Evolutionary conservation across 352 stramenopile species (phyloP), one percentile per base, ranked within the genome.

Genomic region (Hyaloperonospora arabidopsidis): DNA sequence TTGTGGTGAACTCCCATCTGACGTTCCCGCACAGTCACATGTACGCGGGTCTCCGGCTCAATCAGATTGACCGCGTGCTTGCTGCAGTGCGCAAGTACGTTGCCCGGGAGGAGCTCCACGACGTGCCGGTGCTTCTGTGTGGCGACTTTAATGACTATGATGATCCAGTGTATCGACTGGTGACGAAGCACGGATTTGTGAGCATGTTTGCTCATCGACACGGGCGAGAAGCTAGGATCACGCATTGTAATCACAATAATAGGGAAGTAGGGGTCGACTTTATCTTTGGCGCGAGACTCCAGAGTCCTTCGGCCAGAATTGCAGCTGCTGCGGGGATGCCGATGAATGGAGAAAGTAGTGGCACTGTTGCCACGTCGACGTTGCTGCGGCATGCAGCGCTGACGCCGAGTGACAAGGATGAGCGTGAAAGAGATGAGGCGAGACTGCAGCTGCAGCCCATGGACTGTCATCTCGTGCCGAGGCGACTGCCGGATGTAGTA

Each of bases 221-320:
- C 61, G 83, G 83, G 0, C 79, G 83, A 32, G 83, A 93, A 49
- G 83, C 83, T 32, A 65, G 79, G 19, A 89, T 93, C 58, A 93
- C 83, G 40, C 83, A 93, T 65, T 90, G 81, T 63, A 93, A 93
- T 57, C 83, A 93, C 61, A 93, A 93, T 67, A 93, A 93, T 65
- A 74, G 76, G 49, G 80, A 93, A 54, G 83, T 93, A 35, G 78
- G 79, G 38, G 83, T 93, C 22, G 83, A 93, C 47, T 93, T 93
- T 53, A 89, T 93, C 59, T 93, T 93, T 48, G 76, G 76, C 0
- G 74, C 78, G 11, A 67, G 82, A 39, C 17, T 87, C 19, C 29
- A 76, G 23, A 66, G 48, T 15, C 23, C 38, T 11, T 17, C 44
- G 39, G 15, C n/a, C n/a, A n/a, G n/a, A n/a, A n/a, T 13, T 21